Base-by-base conservation (phyloP, 2,329 filamentous ascomycete species). In the Fusarium bulbicola region DNA sequence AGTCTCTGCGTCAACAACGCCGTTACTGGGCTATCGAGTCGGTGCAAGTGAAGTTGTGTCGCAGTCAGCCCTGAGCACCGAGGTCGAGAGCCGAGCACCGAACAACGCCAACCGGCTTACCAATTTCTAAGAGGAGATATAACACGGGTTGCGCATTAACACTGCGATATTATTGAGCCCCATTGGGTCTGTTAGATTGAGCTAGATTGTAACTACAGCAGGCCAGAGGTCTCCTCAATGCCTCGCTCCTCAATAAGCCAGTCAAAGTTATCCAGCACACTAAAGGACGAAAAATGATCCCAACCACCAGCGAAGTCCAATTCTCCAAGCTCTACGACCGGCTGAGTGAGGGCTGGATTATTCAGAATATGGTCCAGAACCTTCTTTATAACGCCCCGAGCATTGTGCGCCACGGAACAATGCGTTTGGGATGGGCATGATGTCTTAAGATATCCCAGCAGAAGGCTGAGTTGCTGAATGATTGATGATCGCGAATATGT, bases 141-240 rank as follows among this genome's bases (percentile, higher is more conserved):
- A 16, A 34, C 14, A 34, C 32, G 14, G 2, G 32, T 34, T 34
- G 1, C 14, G 32, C 1, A 34, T 34, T 15, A 34, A 34, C 6
- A 8, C 32, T 34, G 6, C 32, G 14, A 15, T 1, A 34, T 15
- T 34, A 1, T 34, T 15, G 32, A 15, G 32, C 7, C 32, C 14
- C 8, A 34, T 3, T 34, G 32, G 2, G 6, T 6, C 2, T 5
- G 9, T 2, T 7, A 13, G 5, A 18, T n/a, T 30, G 1, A 1
- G 7, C 9, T 10, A 3, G 11, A 32, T 10, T 8, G 6, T 24
- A 32, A 5, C 7, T 49, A 49, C 15, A 18, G 8, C 3, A 30
- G 11, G 1, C 11, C 15, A 24, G 42, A 24, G 5, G 11, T 2
- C 14, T 26, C 43, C 0, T 30, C 34, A 2, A 53, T 53, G 1